These are phyloP conservation scores for Auriculariales sp. DNA, from an alignment of 768 basidiomycete genomes.

Conservation along the genomic window DNA sequence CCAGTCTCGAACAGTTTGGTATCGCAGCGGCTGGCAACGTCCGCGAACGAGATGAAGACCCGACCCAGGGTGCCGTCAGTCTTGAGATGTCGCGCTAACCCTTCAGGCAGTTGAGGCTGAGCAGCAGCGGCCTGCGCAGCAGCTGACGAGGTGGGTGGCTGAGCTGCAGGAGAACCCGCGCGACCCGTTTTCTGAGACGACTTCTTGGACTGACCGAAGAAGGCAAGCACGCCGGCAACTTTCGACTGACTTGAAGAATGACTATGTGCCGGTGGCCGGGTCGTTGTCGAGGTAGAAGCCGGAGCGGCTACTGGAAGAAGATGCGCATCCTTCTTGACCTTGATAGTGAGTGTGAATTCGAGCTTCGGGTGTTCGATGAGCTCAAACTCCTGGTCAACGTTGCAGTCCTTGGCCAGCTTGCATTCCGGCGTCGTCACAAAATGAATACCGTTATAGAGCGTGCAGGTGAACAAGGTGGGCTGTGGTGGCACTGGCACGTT, in stretches of 20 bases:
- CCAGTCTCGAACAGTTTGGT: conserved; percentile 71
- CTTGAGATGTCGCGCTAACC: conserved; percentile 69
- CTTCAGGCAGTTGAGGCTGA: conserved; percentile 24
- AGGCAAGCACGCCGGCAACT: conserved; percentile 47
- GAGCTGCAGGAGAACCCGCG: conserved; percentile 24
- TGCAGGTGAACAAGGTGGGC: conserved; percentile 63
- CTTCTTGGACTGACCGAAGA: conserved; percentile 57
- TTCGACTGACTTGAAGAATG: conserved; percentile 30
- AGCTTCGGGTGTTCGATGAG: conserved; percentile 92
- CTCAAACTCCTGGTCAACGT: conserved; percentile 82
- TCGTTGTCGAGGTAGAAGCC: conserved; percentile 33
- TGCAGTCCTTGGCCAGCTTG: conserved; percentile 38
- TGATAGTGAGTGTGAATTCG: conserved; percentile 84
- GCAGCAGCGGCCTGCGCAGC: conserved; percentile 28
- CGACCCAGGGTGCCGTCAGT: conserved; percentile 80
- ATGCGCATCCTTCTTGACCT: conserved; percentile 76
- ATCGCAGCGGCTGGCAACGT: conserved; percentile 71
- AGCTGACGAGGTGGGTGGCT: conserved; percentile 18
- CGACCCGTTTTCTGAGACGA: conserved; percentile 36
- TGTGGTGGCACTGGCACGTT: conserved; percentile 68
- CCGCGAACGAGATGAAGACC: conserved; percentile 80
- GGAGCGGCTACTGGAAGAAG: conserved; percentile 29
- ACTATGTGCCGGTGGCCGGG: too few species aligned
- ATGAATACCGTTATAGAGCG: conserved; percentile 93
- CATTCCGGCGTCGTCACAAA: conserved; percentile 82